Conservation (phyloP, 768 basidiomycete species). For the Peribolospora baueri region DNA sequence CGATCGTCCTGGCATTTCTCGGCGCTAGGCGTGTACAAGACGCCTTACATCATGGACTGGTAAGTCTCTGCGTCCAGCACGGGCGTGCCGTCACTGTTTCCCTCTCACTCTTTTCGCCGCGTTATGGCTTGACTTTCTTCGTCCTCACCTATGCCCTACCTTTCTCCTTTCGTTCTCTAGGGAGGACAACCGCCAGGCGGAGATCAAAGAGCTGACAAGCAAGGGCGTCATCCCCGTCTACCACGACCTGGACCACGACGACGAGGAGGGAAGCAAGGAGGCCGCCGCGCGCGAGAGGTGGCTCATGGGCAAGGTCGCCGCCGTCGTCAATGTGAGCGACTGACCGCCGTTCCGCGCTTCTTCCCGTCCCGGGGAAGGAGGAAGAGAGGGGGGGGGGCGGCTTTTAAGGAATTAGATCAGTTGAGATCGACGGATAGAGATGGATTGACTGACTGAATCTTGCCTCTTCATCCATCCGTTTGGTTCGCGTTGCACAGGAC, state of each 20-base stretch:
- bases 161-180: slow-evolving; percentile 11
- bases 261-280: not conserved
- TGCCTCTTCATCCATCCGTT: not conserved
- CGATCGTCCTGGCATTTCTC: not conserved
- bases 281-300: slow-evolving; percentile 32
- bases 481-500: slow-evolving; percentile 24
- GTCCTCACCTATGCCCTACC: too few species aligned
- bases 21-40: slow-evolving; percentile 60
- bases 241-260: not conserved
- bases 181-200: slow-evolving; percentile 50
- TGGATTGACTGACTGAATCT: not conserved
- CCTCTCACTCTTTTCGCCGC: not conserved
- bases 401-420: too few species aligned
- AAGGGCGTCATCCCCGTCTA: slow-evolving; percentile 53
- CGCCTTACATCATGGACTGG: slow-evolving; percentile 68
- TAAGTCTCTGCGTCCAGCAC: slow-evolving; percentile 17
- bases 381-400: too few species aligned
- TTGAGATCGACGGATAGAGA: too few species aligned
- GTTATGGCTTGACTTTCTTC: slow-evolving; percentile 21
- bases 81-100: not conserved
- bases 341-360: too few species aligned
- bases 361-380: too few species aligned
- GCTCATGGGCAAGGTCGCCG: slow-evolving; percentile 65
- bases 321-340: slow-evolving; percentile 19
- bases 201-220: slow-evolving; percentile 58